Percentiles rank a stretch among this genome's conserved stretches.
These are phyloP conservation scores for Geranium incanum DNA, from an alignment of 441 rosid genomes.

Conservation along the genomic window DNA sequence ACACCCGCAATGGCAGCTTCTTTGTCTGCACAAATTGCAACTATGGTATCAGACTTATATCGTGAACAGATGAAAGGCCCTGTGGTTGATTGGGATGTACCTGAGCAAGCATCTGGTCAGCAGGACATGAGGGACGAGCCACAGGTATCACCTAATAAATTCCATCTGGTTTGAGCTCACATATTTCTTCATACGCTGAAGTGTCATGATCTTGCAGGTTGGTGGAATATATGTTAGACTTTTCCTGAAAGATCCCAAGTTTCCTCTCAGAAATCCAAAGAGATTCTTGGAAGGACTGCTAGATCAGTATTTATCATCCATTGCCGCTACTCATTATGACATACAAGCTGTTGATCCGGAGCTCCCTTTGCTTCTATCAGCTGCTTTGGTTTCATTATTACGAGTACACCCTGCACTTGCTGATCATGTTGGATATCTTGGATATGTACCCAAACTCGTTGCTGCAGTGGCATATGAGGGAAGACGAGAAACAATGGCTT, in stretches of 20 bases:
- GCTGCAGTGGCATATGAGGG: slow-evolving; percentile 96
- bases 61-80: slow-evolving; percentile 93
- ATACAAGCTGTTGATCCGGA: slow-evolving; percentile 73
- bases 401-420: slow-evolving; percentile 98
- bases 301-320: slow-evolving; percentile 91
- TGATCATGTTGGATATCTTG: slow-evolving; percentile 97
- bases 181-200: slow-evolving; percentile 16
- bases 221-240: slow-evolving; percentile 92
- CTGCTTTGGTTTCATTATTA: slow-evolving; percentile 94
- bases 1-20: slow-evolving; percentile 99
- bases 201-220: slow-evolving; percentile 50
- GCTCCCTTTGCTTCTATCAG: slow-evolving; percentile 95
- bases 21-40: slow-evolving; percentile 86
- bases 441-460: slow-evolving; percentile 95
- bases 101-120: slow-evolving; percentile 90
- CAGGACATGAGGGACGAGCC: slow-evolving; percentile 94
- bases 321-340: slow-evolving; percentile 91
- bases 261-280: slow-evolving; percentile 95
- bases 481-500: slow-evolving; percentile 86
- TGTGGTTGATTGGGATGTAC: slow-evolving; percentile 96
- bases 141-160: slow-evolving; percentile 46
- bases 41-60: slow-evolving; percentile 89
- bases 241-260: slow-evolving; percentile 95
- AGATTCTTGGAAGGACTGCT: slow-evolving; percentile 94
- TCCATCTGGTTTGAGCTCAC: background rate